Base-by-base conservation (phyloP, 345 rosid species). In the Eucalyptus paniculata region DNA sequence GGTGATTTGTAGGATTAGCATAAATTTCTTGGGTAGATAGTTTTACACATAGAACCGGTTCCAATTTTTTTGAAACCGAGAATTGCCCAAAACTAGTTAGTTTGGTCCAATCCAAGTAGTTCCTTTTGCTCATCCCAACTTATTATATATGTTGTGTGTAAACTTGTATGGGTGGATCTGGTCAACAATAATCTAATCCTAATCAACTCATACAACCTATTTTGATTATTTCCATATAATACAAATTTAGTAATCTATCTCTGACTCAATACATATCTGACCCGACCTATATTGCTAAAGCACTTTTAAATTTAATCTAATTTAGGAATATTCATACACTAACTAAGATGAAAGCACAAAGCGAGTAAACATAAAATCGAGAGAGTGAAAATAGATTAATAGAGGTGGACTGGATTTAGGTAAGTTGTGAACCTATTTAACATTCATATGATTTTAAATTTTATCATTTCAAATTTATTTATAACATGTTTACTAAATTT, bases 191-290 rank as follows among this genome's bases (percentile, higher is more conserved):
- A 24, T 56, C 0, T 56, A 3, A 56, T 10, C 30, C 3, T 24
- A 56, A 56, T 56, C 3, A 6, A 56, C 13, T 56, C 2, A 56
- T 23, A 9, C 24, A 56, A 24, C 62, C 0, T 10, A 30, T 24
- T 56, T 56, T 56, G 62, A 56, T 6, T 23, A 56, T 56, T 24
- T 56, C 13, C 30, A 56, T 56, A 28, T 23, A 21, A 11, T 56
- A 56, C 30, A 56, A 56, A 56, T 10, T 56, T 26, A 24, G 6
- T 56, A 56, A 56, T 26, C 2, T 56, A 23, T 23, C 2, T 9
- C 6, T 10, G 3, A 56, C 26, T 3, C 12, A 8, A 54, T 2
- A 3, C 0, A 2, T 53, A 19, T 54, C 0, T 54, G 26, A 21
- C 12, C 3, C 2, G 3, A 56, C 13, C 1, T 23, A 56, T 56